A percentile compares a stretch with the other conserved stretches of the same genome.
Evolutionary conservation across 192 early-diverging fungal genomes (phyloP).

Genomic region (Glomus cerebriforme): DNA sequence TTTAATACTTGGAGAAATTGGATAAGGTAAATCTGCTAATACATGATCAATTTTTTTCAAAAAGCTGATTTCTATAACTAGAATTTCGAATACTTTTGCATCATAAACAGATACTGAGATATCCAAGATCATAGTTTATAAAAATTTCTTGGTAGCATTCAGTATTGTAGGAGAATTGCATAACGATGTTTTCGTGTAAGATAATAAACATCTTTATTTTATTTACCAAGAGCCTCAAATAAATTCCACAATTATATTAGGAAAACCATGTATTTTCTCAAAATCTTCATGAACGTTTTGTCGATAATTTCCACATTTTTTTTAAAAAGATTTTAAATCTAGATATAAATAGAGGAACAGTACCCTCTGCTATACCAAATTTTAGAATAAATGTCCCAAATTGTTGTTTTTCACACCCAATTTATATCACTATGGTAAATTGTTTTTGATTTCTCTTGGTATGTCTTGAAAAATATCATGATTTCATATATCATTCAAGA

Average conservation of each 20-base stretch:
- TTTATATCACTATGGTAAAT: too few species aligned
- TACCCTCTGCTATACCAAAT: neutral
- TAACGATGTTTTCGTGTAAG: neutral
- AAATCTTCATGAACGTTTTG: too few species aligned
- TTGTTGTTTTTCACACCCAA: neutral
- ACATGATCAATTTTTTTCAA: neutral
- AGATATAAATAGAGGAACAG: neutral
- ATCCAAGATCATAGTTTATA: neutral
- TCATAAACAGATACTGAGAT: neutral
- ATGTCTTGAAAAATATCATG: too few species aligned
- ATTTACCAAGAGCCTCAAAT: neutral
- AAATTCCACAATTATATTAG: neutral
- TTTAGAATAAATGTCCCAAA: neutral
- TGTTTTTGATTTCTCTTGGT: too few species aligned
- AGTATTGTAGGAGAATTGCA: neutral
- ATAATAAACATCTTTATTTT: neutral
- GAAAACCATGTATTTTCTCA: neutral
- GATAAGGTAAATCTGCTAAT: neutral
- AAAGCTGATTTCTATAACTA: too few species aligned
- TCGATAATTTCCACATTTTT: neutral
- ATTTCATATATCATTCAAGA: too few species aligned
- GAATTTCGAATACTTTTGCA: neutral
- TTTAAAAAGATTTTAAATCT: slow-evolving; percentile 3
- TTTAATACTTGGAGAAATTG: too few species aligned
- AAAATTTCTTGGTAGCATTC: neutral